These are phyloP conservation scores for Solanum sparsipilum DNA, from an alignment of 257 asterid species.

Conservation along the genomic window DNA sequence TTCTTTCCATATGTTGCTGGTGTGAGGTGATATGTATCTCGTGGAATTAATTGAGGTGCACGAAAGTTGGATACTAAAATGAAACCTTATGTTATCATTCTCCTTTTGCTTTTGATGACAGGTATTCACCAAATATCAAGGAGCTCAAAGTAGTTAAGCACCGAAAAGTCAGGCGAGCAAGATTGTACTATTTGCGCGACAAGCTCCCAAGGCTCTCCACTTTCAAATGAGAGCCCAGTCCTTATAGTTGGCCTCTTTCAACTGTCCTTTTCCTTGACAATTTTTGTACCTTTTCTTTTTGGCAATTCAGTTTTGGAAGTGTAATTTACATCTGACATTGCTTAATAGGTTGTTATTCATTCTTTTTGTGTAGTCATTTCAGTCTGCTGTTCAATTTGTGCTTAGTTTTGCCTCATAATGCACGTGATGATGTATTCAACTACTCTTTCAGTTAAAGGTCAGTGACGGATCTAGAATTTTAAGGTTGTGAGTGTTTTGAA, in stretches of 20 bases:
- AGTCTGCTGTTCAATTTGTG: neutral
- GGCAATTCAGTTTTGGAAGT: neutral
- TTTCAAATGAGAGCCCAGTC: conserved; percentile 45
- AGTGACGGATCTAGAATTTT: neutral
- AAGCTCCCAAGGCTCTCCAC: conserved; percentile 95
- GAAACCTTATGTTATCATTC: neutral
- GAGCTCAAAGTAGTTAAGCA: conserved; percentile 71
- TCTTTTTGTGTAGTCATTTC: neutral
- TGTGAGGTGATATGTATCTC: neutral
- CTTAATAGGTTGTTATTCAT: neutral
- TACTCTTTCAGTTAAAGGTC: neutral
- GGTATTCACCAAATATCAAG: conserved; percentile 82
- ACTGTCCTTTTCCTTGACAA: neutral
- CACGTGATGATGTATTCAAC: neutral
- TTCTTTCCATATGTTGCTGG: neutral
- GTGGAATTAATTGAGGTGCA: neutral
- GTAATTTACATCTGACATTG: neutral
- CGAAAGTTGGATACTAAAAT: neutral
- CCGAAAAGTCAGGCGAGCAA: conserved; percentile 87
- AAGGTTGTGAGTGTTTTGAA: no score
- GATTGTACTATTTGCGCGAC: conserved; percentile 74
- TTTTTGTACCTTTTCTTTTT: neutral
- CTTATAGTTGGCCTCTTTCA: neutral
- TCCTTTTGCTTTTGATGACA: conserved; percentile 14
- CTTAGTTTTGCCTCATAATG: neutral